Evolutionary conservation across 2,329 filamentous ascomycete genomes (phyloP), one percentile per base, ranked within the genome.

Genomic region (Neopestalotiopsis sp.): DNA sequence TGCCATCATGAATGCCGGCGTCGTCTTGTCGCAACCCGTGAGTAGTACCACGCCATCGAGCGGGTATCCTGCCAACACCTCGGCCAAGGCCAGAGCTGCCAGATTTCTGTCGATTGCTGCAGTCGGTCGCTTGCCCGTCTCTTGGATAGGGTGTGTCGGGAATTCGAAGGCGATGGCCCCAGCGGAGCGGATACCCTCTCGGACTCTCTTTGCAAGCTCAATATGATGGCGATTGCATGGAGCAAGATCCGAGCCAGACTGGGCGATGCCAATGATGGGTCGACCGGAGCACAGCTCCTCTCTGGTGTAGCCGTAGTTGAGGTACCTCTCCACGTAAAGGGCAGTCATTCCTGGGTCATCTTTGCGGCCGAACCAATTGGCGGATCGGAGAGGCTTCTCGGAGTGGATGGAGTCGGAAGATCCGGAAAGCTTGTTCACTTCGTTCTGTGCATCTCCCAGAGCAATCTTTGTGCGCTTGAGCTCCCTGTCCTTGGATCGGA

Each of bases 21-120:
- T 86, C 5, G 84, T 87, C 79, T 87, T 87, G 71, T 87, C 85
- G 75, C 85, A 87, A 9, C 85, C 85, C 0, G 85, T 86, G 64
- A 86, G 77, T 32, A 86, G 75, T 17, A 87, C 84, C 28, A 87
- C 81, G 28, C 84, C 85, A 72, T 87, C 85, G 63, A 87, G 76
- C 4, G 83, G 83, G 75, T 86, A 86, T 0, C 80, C 82, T 68
- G 81, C 79, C 53, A 87, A 76, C 20, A 86, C 74, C 74, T 87
- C 85, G 20, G 86, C 84, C 38, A 86, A 76, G 12, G 80, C 77
- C 30, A 87, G 74, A 74, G 86, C 86, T 1, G 82, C 79, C 66
- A 87, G 74, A 70, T 87, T 87, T 9, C 85, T 79, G 74, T 87
- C 85, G 59, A 87, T 77, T 14, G 82, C 82, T 0, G 85, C 84